Base-by-base conservation (phyloP, 177 flowering plant genomes). In the Tripterygium wilfordii region DNA sequence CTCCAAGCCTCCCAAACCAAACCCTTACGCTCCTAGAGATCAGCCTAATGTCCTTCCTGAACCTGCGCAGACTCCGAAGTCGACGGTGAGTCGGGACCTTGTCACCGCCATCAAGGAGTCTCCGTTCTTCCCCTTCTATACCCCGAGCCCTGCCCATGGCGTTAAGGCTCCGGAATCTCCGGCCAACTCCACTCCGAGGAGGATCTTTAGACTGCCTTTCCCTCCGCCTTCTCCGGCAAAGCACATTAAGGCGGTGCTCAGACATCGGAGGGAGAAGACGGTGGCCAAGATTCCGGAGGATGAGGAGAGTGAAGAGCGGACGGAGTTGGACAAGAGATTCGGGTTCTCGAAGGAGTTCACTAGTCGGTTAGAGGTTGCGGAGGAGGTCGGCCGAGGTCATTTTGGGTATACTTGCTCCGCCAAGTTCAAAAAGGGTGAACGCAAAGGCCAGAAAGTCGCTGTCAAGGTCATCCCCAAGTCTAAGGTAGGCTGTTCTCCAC, bases 311-410 rank as follows among this genome's bases (percentile, higher is more conserved):
- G 67, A 42, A 13, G 85, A 46, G 20, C 68, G 10, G 8, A 60
- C 37, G 23, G 83, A 71, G 35, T 41, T 91, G 58, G 86, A 91
- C 61, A 88, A 82, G 73, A 75, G 78, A 35, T 91, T 91, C 42
- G 96, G 96, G 60, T 85, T 77, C 45, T 79, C 88, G 18, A 91
- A 75, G 70, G 66, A 85, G 42, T 72, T 91, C 22, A 56, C 38
- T 42, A 78, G 67, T 45, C 65, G 62, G 74, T 74, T 76, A 49
- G 98, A 91, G 63, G 45, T 88, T 8, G 96, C 95, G 18, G 86
- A 83, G 17, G 96, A 85, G 57, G 80, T 91, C 3, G 98, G 98
- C 53, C 54, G 89, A 49, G 98, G 98, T 40, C 98, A 88, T 81
- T 91, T 91, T 67, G 96, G 97, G 58, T 85, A 85, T 54, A 90